Percentiles rank a stretch among this genome's conserved stretches.
phyloP scores from a whole-genome alignment of 1,284 basidiomycete genomes.

The Schizophyllum amplum region DNA sequence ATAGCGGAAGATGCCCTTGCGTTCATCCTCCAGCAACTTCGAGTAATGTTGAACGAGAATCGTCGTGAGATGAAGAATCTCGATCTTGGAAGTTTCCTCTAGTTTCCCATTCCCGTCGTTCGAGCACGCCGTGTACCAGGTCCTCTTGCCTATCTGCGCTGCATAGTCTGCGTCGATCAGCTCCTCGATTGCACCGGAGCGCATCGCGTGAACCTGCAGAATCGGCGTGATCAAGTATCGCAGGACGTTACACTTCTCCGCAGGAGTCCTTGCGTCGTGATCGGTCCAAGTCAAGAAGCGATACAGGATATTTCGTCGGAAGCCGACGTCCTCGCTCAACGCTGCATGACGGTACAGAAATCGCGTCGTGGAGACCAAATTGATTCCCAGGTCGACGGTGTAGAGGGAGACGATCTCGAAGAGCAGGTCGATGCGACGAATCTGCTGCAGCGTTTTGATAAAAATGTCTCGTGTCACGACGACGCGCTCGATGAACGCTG shows the following conservation, averaged over 20 bases:
- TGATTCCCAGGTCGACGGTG: constrained; percentile 76
- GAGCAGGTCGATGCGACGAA: constrained; percentile 76
- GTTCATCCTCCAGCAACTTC: constrained; percentile 67
- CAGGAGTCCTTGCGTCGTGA: constrained; percentile 27
- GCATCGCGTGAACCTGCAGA: constrained; percentile 70
- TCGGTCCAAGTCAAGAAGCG: constrained; percentile 86
- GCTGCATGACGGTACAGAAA: constrained; percentile 90
- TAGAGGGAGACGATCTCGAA: constrained; percentile 86
- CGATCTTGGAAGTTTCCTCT: constrained; percentile 82
- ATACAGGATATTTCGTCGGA: constrained; percentile 77
- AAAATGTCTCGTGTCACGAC: constrained; percentile 71
- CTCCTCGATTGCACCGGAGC: constrained; percentile 39
- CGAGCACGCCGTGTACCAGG: constrained; percentile 77
- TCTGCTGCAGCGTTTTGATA: constrained; percentile 59
- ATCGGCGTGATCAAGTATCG: constrained; percentile 88
- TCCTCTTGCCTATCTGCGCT: constrained; percentile 57
- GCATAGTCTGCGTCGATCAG: constrained; percentile 71
- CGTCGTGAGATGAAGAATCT: constrained; percentile 87
- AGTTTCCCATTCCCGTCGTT: constrained; percentile 65
- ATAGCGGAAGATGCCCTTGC: constrained; percentile 94
- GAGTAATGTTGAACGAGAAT: constrained; percentile 84
- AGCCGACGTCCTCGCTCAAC: constrained; percentile 49
- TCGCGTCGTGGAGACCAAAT: constrained; percentile 74
- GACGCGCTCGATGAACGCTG: constrained; percentile 56
- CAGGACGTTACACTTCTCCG: constrained; percentile 55